Conservation (phyloP, 306 rosid species). For the Arachis hypogaea region DNA sequence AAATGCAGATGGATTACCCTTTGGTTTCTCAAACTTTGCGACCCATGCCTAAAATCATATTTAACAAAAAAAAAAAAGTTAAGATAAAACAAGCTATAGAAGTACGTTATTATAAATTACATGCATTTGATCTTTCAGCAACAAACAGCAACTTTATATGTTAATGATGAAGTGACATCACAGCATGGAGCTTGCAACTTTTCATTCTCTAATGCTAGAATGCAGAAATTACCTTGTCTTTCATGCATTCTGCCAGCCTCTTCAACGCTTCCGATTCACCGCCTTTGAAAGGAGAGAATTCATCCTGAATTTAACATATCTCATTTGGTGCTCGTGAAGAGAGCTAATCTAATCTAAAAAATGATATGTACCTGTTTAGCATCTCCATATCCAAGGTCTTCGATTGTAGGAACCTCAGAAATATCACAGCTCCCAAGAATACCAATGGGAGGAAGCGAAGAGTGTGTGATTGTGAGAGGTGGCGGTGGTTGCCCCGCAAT, state of each 20-base stretch:
- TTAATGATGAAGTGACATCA: neutral
- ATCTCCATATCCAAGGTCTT: constrained; percentile 81
- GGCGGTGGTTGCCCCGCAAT: constrained; percentile 73
- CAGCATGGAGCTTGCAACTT: neutral
- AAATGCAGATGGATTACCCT: constrained; percentile 91
- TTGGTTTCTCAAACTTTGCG: constrained; percentile 91
- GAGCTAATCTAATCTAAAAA: constrained; percentile 7
- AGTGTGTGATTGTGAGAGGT: constrained; percentile 48
- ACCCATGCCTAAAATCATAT: constrained; percentile 68
- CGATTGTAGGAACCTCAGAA: constrained; percentile 69
- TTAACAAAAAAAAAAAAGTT: neutral
- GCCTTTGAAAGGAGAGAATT: constrained; percentile 79
- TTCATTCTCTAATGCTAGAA: neutral
- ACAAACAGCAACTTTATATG: constrained; percentile 24
- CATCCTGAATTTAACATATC: constrained; percentile 61
- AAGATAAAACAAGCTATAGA: neutral
- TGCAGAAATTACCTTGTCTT: constrained; percentile 58
- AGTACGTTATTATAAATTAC: constrained; percentile 22
- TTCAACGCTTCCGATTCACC: constrained; percentile 93
- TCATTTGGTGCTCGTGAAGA: constrained; percentile 23
- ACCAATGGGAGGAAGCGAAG: constrained; percentile 79
- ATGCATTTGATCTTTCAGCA: constrained; percentile 25
- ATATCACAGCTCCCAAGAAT: constrained; percentile 53
- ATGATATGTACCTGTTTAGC: constrained; percentile 51
- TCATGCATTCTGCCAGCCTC: constrained; percentile 68